Evolutionary conservation across 2,329 filamentous ascomycete genomes (phyloP).

Genomic region (Fusarium sp.): DNA sequence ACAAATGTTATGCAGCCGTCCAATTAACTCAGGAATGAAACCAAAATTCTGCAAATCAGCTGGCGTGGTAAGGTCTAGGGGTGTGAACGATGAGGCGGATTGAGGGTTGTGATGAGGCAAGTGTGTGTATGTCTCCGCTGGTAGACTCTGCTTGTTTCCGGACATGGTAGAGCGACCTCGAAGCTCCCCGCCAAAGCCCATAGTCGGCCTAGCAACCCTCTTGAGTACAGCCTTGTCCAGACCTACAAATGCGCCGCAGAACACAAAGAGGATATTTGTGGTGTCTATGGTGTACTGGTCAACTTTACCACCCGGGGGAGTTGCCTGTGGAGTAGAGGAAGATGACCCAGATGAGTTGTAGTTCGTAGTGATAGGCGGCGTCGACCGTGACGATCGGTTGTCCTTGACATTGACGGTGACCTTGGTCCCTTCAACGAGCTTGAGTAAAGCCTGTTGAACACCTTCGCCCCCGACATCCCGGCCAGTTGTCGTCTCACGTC

Average conservation of each 20-base stretch:
- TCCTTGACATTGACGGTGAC: slow-evolving; percentile 91
- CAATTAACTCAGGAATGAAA: slow-evolving; percentile 94
- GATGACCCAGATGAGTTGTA: slow-evolving; percentile 60
- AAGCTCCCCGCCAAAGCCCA: slow-evolving; percentile 91
- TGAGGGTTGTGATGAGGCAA: slow-evolving; percentile 64
- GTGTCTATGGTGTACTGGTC: slow-evolving; percentile 84
- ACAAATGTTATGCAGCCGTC: slow-evolving; percentile 91
- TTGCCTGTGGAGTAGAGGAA: slow-evolving; percentile 59
- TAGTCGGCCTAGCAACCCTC: slow-evolving; percentile 84
- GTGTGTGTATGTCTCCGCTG: slow-evolving; percentile 69
- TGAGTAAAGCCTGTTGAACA: slow-evolving; percentile 93
- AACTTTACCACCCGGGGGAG: slow-evolving; percentile 62
- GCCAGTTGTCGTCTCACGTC: slow-evolving; percentile 85
- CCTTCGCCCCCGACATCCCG: slow-evolving; percentile 97
- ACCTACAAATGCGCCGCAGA: slow-evolving; percentile 94
- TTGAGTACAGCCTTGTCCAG: slow-evolving; percentile 88
- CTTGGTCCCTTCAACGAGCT: slow-evolving; percentile 96
- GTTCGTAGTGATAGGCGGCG: slow-evolving; percentile 64
- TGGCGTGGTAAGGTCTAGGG: slow-evolving; percentile 78
- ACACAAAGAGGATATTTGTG: slow-evolving; percentile 96
- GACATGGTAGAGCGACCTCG: slow-evolving; percentile 65
- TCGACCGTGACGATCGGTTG: slow-evolving; percentile 69
- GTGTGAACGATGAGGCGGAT: slow-evolving; percentile 60
- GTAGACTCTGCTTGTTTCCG: slow-evolving; percentile 68
- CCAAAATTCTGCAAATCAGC: slow-evolving; percentile 85